Base-by-base conservation (phyloP, 345 rosid species). In the Tarenaya hassleriana region DNA sequence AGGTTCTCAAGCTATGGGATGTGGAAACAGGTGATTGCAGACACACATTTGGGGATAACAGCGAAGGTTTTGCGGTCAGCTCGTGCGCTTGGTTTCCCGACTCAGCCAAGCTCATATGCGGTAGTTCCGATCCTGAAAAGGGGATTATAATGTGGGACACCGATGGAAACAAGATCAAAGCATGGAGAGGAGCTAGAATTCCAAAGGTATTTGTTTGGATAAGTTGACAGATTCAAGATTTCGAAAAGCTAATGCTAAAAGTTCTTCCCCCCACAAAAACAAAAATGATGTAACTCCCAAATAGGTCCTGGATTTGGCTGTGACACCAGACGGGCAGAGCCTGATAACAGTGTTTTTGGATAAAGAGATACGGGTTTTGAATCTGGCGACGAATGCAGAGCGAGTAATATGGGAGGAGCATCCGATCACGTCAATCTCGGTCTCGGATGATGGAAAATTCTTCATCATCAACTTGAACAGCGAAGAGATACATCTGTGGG, bases 81-180 rank as follows among this genome's bases (percentile, higher is more conserved):
- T 84, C 96, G 42, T 87, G 95, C 71, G 92, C 95, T 68, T 91
- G 96, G 95, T 84, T 86, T 76, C 96, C 96, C 32, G 92, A 87
- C 80, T 91, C 95, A 63, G 76, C 75, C 56, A 78, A 74, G 64
- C 75, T 87, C 63, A 85, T 84, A 13, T 87, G 89, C 69, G 96
- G 96, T 73, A 82, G 95, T 75, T 80, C 83, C 58, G 83, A 80
- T 19, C 83, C 89, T 3, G 86, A 78, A 52, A 87, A 73, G 61
- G 92, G 96, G 68, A 84, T 91, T 62, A 77, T 72, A 71, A 71
- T 91, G 82, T 87, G 83, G 92, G 95, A 84, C 56, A 79, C 78
- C 34, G 80, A 82, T 49, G 96, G 98, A 6, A 87, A 81, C 7
- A 92, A 84, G 76, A 77, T 80, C 47, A 82, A 76, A 73, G 80